These are phyloP conservation scores for Exophiala aquamarina DNA, from an alignment of 2,329 filamentous ascomycete genomes.

Conservation along the genomic window DNA sequence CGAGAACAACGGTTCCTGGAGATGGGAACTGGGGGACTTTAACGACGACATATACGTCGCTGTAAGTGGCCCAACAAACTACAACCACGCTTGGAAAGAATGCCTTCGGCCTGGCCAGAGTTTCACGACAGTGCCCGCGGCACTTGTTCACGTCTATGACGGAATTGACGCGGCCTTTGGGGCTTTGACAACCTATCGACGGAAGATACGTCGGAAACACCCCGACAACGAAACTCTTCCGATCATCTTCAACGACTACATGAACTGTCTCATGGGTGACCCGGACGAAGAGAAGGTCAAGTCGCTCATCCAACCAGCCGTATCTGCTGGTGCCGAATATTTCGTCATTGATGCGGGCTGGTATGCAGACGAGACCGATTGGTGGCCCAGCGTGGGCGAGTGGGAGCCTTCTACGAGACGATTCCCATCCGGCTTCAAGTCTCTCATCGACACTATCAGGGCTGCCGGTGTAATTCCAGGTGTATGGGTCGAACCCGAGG, in stretches of 20 bases:
- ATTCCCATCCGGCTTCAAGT: slow-evolving; percentile 35
- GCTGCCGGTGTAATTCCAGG: slow-evolving; percentile 32
- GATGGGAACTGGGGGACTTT: slow-evolving; percentile 39
- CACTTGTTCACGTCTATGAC: slow-evolving; percentile 29
- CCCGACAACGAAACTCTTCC: slow-evolving; percentile 32
- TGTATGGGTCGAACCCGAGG: slow-evolving; percentile 39
- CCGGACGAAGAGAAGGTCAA: slow-evolving; percentile 36
- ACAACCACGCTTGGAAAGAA: slow-evolving; percentile 33
- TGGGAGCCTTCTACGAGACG: slow-evolving; percentile 36
- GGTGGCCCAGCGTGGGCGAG: slow-evolving; percentile 40
- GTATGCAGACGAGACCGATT: slow-evolving; percentile 38
- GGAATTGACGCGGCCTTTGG: slow-evolving; percentile 29
- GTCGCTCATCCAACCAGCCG: slow-evolving; percentile 32
- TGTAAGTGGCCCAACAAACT: slow-evolving; percentile 29
- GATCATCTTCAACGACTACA: slow-evolving; percentile 42
- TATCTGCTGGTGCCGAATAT: slow-evolving; percentile 35
- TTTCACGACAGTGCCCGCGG: slow-evolving; percentile 30
- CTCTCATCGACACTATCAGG: slow-evolving; percentile 29
- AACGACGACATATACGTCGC: slow-evolving; percentile 35
- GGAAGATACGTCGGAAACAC: slow-evolving; percentile 32
- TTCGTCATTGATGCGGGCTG: slow-evolving; percentile 41
- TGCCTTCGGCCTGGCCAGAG: slow-evolving; percentile 26
- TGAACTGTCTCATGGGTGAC: slow-evolving; percentile 43
- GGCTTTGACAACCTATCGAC: slow-evolving; percentile 33
- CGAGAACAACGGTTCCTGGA: slow-evolving; percentile 39